Evolutionary conservation across 2,329 filamentous ascomycete species (phyloP).

Genomic region (Helicocarpus griseus): DNA sequence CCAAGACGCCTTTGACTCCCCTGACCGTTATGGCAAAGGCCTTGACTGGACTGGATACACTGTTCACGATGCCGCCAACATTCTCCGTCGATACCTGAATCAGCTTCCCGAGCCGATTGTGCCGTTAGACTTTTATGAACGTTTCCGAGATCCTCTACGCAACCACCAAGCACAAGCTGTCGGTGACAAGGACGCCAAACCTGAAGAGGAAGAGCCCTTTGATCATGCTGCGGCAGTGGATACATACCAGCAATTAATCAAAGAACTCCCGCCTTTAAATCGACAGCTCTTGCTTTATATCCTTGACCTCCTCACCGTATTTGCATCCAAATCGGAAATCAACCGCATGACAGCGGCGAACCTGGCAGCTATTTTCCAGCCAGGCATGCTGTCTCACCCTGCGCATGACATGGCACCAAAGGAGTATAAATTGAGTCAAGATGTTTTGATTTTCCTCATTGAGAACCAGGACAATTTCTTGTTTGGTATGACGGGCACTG

Average conservation of each 20-base stretch:
- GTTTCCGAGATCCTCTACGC: constrained; percentile 75
- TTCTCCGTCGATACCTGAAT: constrained; percentile 89
- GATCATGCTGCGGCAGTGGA: constrained; percentile 66
- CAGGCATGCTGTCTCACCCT: constrained; percentile 89
- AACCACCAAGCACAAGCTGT: constrained; percentile 60
- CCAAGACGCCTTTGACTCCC: constrained; percentile 83
- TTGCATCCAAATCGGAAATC: constrained; percentile 89
- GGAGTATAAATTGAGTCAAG: constrained; percentile 91
- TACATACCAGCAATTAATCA: constrained; percentile 83
- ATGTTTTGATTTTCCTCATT: constrained; percentile 93
- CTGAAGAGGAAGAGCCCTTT: constrained; percentile 64
- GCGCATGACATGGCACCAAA: constrained; percentile 89
- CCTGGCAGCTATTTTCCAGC: constrained; percentile 92
- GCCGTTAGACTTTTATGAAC: constrained; percentile 83
- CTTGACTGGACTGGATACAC: constrained; percentile 96
- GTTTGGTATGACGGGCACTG: constrained; percentile 97
- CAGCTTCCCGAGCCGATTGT: constrained; percentile 95
- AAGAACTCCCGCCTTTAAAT: constrained; percentile 83
- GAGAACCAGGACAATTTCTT: constrained; percentile 98
- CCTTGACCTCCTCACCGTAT: constrained; percentile 87
- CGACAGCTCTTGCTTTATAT: constrained; percentile 92
- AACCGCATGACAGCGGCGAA: constrained; percentile 97
- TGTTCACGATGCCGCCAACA: constrained; percentile 95
- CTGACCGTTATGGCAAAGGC: constrained; percentile 91
- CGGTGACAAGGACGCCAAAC: constrained; percentile 53